A percentile compares a stretch with the other conserved stretches of the same genome.
Conservation (phyloP, 1,139 yeast genomes). For the Ashbya aceris region DNA sequence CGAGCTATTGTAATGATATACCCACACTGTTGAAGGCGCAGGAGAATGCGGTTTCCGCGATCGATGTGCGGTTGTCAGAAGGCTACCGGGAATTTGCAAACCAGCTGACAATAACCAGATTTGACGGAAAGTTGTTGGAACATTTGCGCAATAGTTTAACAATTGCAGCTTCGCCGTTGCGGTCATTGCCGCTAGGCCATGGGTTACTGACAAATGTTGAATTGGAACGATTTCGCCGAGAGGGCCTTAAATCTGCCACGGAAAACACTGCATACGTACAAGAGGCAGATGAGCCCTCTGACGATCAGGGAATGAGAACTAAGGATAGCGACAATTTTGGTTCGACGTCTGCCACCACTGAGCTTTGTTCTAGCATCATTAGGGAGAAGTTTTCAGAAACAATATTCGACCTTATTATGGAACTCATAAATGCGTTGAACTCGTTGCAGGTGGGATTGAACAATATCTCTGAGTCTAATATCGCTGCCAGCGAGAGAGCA, state of each 20-base stretch:
- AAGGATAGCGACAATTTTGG: background rate
- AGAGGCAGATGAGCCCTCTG: background rate
- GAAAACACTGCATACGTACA: background rate
- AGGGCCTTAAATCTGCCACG: background rate
- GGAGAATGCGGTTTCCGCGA: constrained; percentile 27
- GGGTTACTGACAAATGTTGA: constrained; percentile 17
- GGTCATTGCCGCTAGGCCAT: constrained; percentile 32
- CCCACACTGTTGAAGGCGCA: constrained; percentile 18
- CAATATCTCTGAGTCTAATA: constrained; percentile 9
- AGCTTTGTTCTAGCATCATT: constrained; percentile 24
- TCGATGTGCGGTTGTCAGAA: constrained; percentile 33
- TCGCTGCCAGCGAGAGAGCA: constrained; percentile 3
- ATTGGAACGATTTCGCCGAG: constrained; percentile 7
- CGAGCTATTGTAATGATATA: constrained; percentile 13
- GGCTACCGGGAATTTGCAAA: constrained; percentile 37
- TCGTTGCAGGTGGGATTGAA: constrained; percentile 18
- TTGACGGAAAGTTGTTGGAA: constrained; percentile 30
- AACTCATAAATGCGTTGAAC: constrained; percentile 28
- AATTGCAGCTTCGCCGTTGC: constrained; percentile 32
- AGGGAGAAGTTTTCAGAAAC: constrained; percentile 29
- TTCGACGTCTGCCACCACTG: constrained; percentile 5
- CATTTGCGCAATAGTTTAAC: constrained; percentile 36
- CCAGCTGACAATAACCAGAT: constrained; percentile 33
- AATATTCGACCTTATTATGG: constrained; percentile 23
- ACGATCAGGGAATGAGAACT: no score